Evolutionary conservation across 139 green algal genomes (phyloP), one percentile per base, ranked within the genome.

Genomic region (Chlamydomonas sp.): DNA sequence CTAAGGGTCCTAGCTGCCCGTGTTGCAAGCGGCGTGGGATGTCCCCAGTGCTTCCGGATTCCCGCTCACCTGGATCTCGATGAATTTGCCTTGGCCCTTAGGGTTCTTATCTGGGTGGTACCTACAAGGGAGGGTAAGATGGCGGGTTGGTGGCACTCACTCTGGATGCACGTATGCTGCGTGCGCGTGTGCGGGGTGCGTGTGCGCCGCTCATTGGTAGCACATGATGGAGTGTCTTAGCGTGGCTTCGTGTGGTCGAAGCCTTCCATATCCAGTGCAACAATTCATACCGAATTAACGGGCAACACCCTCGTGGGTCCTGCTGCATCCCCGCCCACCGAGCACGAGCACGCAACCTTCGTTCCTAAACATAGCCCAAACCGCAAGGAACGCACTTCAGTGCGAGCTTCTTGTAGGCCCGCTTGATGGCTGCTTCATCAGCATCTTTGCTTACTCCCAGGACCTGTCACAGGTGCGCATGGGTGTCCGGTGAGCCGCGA

Each of bases 21-120:
- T 20, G 5, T 31, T 8, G 5, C 69, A 76, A 16, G 12, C 69
- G 15, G 14, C 69, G 5, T 76, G 69, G 15, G 15, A n/a, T 8
- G 69, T 16, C 5, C 16, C 12, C 16, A 16, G 14, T 8, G 69
- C 14, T 12, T 8, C 5, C 12, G 15, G 16, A 8, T 5, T 16
- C 14, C 1, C 57, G 63, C 84, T 12, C 2, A 89, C 84, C 84
- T 89, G 84, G n/a, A 92, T 31, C 62, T 92, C 83, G 6, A 92
- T 80, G 64, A 92, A 92, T 49, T 71, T 87, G 5, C 66, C 18
- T 63, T 91, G 76, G 1, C 88, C 88, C 49, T 83, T 83, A 8
- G 88, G 88, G 74, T 92, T 89, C 64, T 92, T 92, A 63, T 92
- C 89, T 8, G 89, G 89, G 64, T 92, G 89, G 63, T 92, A 90